Evolutionary conservation across 768 basidiomycete species (phyloP), one percentile per base, ranked within the genome.

Genomic region (Tricholoma flavovirens): DNA sequence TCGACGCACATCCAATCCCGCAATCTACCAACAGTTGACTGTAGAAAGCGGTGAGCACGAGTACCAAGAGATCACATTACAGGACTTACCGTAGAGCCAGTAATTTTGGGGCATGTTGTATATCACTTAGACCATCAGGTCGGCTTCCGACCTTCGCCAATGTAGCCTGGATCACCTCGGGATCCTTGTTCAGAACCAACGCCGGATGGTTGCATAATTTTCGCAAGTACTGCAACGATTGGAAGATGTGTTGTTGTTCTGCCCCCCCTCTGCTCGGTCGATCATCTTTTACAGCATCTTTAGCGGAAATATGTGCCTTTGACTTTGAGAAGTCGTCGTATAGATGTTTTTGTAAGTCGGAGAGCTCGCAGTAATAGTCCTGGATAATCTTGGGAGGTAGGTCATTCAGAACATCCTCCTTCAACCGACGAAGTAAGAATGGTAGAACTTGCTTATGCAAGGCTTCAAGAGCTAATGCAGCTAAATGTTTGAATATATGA

Each of bases 321-420:
- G 93, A 92, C 65, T 82, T 84, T 1, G 88, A 83, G 67, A 95
- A 98, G 64, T 96, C 89, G 66, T 98, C 97, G 67, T 98, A 99
- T 15, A 99, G 81, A 58, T 84, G 78, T 69, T 93, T 94, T 73
- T 99, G 97, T 17, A 98, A 72, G 0, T 93, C 90, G 0, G 96
- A 98, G 3, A 99, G 80, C 67, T 98, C 96, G 76, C 95, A 98
- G 66, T 98, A 95, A 69, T 98, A 98, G 69, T 99, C 97, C 70
- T 99, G 97, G 56, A 99, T 98, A 70, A 99, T 99, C 75, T 99
- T 98, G 3, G 97, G 97, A 1, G 97, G 97, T 2, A 99, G 77
- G 67, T 99, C 97, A 59, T 92, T 74, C 55, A 99, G 75, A 26
- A 99, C 97, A 66, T 99, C 94, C 72, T 99, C 97, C 69, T 99